Evolutionary conservation across 768 basidiomycete genomes (phyloP).

Genomic region (Hebeloma cylindrosporum): DNA sequence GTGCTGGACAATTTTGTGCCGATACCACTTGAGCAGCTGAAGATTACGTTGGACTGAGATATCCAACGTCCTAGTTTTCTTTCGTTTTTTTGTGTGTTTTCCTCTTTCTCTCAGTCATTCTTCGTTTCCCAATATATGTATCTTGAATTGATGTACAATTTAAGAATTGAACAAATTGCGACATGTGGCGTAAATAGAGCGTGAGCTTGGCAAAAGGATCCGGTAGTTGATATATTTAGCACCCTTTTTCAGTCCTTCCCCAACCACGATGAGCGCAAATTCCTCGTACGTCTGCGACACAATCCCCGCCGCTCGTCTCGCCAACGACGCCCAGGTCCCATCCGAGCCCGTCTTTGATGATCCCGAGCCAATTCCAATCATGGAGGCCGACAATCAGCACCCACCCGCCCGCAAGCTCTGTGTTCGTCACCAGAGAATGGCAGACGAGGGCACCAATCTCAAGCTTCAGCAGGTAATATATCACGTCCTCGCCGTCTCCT

Average conservation of each 20-base stretch:
- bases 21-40: constrained; percentile 95
- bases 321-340: constrained; percentile 23
- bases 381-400: constrained; percentile 39
- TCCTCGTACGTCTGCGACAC: constrained; percentile 67
- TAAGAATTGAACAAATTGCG: constrained; percentile 34
- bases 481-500: constrained; percentile 8
- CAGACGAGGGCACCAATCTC: constrained; percentile 90
- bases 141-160: constrained; percentile 41
- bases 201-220: constrained; percentile 23
- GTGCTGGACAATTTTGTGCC: constrained; percentile 91
- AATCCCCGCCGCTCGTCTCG: constrained; percentile 61
- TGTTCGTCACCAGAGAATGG: constrained; percentile 93
- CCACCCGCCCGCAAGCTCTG: constrained; percentile 74
- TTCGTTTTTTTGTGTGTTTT: constrained; percentile 16
- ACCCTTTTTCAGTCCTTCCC: constrained; percentile 11
- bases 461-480: constrained; percentile 89
- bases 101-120: constrained; percentile 21
- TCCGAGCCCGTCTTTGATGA: constrained; percentile 28
- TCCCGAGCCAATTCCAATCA: constrained; percentile 22
- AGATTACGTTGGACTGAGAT: constrained; percentile 86
- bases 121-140: constrained; percentile 35
- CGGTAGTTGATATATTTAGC: constrained; percentile 16
- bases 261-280: constrained; percentile 21
- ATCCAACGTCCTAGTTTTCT: constrained; percentile 10
- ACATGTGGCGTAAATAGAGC: constrained; percentile 42